Conservation (phyloP, 2,329 filamentous ascomycete species). For the Fulvia fulva region DNA sequence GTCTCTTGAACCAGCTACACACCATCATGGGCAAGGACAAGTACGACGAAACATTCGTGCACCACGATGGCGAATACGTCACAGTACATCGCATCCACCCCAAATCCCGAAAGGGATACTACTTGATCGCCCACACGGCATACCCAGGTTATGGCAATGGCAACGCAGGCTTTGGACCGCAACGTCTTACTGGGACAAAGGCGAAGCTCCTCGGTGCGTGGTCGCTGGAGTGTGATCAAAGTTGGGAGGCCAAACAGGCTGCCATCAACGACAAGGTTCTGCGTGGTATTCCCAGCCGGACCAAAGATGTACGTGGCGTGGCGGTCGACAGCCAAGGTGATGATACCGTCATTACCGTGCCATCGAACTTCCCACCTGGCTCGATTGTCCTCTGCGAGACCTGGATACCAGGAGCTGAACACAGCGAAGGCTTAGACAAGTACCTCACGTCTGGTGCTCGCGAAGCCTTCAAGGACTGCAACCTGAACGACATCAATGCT, state of each 20-base stretch:
- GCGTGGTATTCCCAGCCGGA: slow-evolving; percentile 77
- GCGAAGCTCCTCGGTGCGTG: slow-evolving; percentile 85
- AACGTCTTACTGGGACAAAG: slow-evolving; percentile 77
- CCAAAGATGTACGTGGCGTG: slow-evolving; percentile 70
- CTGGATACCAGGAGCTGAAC: slow-evolving; percentile 84
- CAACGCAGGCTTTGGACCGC: slow-evolving; percentile 73
- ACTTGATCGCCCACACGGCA: slow-evolving; percentile 92
- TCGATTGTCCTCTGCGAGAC: slow-evolving; percentile 95
- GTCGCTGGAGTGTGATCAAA: slow-evolving; percentile 84
- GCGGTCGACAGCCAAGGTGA: slow-evolving; percentile 66
- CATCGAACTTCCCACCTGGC: slow-evolving; percentile 82
- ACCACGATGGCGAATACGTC: slow-evolving; percentile 93
- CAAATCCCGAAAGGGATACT: slow-evolving; percentile 86
- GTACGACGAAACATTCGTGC: slow-evolving; percentile 92
- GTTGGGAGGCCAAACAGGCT: slow-evolving; percentile 61
- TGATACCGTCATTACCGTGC: slow-evolving; percentile 74
- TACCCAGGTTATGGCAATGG: slow-evolving; percentile 86
- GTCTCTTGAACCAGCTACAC: slow-evolving; percentile 90
- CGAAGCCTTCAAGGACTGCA: slow-evolving; percentile 70
- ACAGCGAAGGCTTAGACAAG: slow-evolving; percentile 76
- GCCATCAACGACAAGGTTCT: slow-evolving; percentile 68
- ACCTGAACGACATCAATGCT: slow-evolving; percentile 83
- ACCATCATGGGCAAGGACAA: slow-evolving; percentile 91
- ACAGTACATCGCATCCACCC: slow-evolving; percentile 95
- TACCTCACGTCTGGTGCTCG: slow-evolving; percentile 80